phyloP scores from a whole-genome alignment of 2,329 filamentous ascomycete genomes.

The Stachybotrys chlorohalonatus region DNA sequence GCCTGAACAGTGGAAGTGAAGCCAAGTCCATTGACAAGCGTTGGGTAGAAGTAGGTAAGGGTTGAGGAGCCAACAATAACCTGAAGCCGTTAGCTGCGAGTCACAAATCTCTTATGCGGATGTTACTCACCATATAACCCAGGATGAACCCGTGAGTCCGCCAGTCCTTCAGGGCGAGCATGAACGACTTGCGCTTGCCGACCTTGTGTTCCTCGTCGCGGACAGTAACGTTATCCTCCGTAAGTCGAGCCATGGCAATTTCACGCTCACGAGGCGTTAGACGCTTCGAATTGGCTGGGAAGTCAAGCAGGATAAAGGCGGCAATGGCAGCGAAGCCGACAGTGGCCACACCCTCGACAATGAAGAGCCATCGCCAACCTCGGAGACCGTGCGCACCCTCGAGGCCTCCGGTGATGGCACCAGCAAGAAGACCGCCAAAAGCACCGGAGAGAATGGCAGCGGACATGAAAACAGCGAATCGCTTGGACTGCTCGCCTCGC shows the following conservation, averaged over 20 bases:
- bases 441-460: constrained; percentile 61
- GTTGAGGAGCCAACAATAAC: constrained; percentile 20
- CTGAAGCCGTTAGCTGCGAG: constrained; percentile 6
- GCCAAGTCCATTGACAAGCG: constrained; percentile 20
- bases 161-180: constrained; percentile 7
- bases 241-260: constrained; percentile 53
- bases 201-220: constrained; percentile 47
- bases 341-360: constrained; percentile 52
- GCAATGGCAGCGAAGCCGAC: constrained; percentile 49
- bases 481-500: constrained; percentile 18
- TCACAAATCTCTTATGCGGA: background rate
- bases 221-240: constrained; percentile 49
- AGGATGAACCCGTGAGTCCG: constrained; percentile 9
- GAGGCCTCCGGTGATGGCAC: constrained; percentile 47
- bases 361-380: constrained; percentile 42
- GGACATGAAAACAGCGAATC: constrained; percentile 58
- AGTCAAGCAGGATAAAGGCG: constrained; percentile 61
- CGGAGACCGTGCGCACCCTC: constrained; percentile 38
- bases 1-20: constrained; percentile 16
- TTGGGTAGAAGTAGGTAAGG: constrained; percentile 23
- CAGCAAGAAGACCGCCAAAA: constrained; percentile 54
- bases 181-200: constrained; percentile 6
- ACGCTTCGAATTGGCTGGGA: constrained; percentile 50
- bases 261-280: constrained; percentile 53
- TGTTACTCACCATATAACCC: constrained; percentile 11